Evolutionary conservation across 352 stramenopile species (phyloP).

Genomic region (Phytophthora pseudosyringae): DNA sequence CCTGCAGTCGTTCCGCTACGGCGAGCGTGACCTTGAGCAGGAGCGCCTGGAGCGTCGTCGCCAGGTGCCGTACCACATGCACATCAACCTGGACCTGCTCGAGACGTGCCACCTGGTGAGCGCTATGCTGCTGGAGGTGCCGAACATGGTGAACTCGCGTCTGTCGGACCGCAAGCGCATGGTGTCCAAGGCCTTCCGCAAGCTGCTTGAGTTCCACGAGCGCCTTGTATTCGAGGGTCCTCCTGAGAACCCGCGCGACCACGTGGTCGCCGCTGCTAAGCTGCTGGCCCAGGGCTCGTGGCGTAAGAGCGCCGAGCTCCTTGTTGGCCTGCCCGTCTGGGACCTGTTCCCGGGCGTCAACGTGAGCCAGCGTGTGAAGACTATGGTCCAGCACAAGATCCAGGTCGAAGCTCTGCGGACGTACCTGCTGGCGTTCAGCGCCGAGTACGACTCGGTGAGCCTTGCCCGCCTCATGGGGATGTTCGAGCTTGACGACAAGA

Average conservation of each 20-base stretch:
- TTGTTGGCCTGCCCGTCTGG: conserved; percentile 95
- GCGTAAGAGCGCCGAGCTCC: conserved; percentile 90
- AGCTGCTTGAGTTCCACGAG: conserved; percentile 90
- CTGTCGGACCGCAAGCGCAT: conserved; percentile 86
- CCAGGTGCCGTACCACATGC: conserved; percentile 98
- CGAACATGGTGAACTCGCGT: conserved; percentile 95
- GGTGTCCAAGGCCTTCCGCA: conserved; percentile 96
- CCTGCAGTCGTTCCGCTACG: conserved; percentile 89
- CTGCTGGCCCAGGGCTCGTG: conserved; percentile 96
- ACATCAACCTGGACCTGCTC: conserved; percentile 99
- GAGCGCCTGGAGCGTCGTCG: conserved; percentile 97
- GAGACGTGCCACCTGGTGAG: conserved; percentile 98
- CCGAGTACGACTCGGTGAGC: conserved; percentile 97
- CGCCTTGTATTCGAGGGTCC: conserved; percentile 96
- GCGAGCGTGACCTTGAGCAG: conserved; percentile 96
- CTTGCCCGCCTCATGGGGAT: conserved; percentile 95
- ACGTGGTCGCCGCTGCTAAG: conserved; percentile 96
- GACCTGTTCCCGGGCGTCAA: conserved; percentile 93
- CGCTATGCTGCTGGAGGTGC: conserved; percentile 99
- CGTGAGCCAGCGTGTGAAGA: conserved; percentile 82
- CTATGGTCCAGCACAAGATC: conserved; percentile 94
- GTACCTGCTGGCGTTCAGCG: conserved; percentile 96
- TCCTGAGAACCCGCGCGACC: conserved; percentile 97
- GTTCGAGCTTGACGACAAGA: conserved; percentile 97
- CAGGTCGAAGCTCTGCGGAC: conserved; percentile 96